phyloP scores from a whole-genome alignment of 2,329 filamentous ascomycete genomes.

The Penicillium sp. region DNA sequence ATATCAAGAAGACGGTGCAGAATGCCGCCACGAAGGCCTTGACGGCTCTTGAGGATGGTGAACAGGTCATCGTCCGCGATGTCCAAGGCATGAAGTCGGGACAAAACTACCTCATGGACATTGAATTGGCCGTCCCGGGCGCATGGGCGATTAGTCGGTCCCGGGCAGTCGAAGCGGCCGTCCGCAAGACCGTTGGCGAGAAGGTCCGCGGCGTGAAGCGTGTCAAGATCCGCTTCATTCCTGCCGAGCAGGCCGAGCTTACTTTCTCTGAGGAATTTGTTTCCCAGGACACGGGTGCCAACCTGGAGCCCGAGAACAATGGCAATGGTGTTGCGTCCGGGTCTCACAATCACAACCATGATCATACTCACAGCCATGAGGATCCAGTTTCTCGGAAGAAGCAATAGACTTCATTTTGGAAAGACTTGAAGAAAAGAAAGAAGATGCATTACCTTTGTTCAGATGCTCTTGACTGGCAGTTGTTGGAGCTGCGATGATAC shows the following conservation, averaged over 20 bases:
- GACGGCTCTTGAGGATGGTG: constrained; percentile 55
- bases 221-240: constrained; percentile 81
- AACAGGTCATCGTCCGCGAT: constrained; percentile 71
- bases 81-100: constrained; percentile 92
- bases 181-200: constrained; percentile 72
- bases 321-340: constrained; percentile 1
- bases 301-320: constrained; percentile 57
- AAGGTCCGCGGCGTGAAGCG: constrained; percentile 83
- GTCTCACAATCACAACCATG: constrained; percentile 35
- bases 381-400: constrained; percentile 26
- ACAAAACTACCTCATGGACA: constrained; percentile 91
- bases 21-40: constrained; percentile 67
- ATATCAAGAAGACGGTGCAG: constrained; percentile 73
- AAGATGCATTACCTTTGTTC: background rate
- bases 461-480: constrained; percentile 13
- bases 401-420: constrained; percentile 19
- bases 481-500: constrained; percentile 23
- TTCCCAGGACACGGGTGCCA: constrained; percentile 59
- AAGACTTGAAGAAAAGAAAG: background rate
- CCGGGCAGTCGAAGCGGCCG: constrained; percentile 68
- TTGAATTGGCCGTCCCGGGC: constrained; percentile 80
- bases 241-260: constrained; percentile 61
- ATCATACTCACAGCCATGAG: constrained; percentile 24
- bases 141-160: constrained; percentile 75
- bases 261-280: constrained; percentile 81